phyloP scores from a whole-genome alignment of 140 eudicot genomes.

The Bidens hawaiensis region DNA sequence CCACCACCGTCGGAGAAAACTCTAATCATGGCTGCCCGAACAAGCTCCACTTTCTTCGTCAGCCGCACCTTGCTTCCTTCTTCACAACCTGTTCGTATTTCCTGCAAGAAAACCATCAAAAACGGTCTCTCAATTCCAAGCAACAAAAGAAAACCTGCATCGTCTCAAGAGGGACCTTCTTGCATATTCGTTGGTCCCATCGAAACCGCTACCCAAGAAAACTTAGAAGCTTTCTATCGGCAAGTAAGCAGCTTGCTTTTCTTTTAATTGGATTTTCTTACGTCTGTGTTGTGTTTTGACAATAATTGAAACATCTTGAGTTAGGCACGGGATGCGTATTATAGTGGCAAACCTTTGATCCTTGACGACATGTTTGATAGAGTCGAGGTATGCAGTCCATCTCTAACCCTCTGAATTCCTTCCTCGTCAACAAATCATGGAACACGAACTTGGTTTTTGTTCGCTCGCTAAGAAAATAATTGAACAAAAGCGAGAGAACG shows the following conservation, averaged over 20 bases:
- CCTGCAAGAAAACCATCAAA: conserved; percentile 38
- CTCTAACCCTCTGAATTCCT: too few relatives aligned
- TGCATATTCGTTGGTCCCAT: conserved; percentile 87
- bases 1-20: too few relatives aligned
- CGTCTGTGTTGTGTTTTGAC: not conserved
- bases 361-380: conserved; percentile 95
- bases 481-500: too few relatives aligned
- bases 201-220: conserved; percentile 76
- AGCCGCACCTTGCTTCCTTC: conserved; percentile 42
- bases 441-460: too few relatives aligned
- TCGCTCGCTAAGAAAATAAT: too few relatives aligned
- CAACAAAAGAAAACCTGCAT: conserved; percentile 16
- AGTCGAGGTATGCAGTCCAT: conserved; percentile 92
- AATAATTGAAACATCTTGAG: conserved; percentile 13
- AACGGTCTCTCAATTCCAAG: conserved; percentile 27
- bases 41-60: conserved; percentile 41
- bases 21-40: too few relatives aligned
- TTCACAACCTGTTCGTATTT: conserved; percentile 43
- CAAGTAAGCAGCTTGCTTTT: conserved; percentile 46
- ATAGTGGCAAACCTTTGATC: conserved; percentile 81
- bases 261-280: not conserved
- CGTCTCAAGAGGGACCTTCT: conserved; percentile 64
- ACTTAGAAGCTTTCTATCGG: conserved; percentile 88
- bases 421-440: too few relatives aligned
- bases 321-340: conserved; percentile 93